These are phyloP conservation scores for Pholiota adiposa DNA, from an alignment of 1,284 basidiomycete genomes.

Conservation along the genomic window DNA sequence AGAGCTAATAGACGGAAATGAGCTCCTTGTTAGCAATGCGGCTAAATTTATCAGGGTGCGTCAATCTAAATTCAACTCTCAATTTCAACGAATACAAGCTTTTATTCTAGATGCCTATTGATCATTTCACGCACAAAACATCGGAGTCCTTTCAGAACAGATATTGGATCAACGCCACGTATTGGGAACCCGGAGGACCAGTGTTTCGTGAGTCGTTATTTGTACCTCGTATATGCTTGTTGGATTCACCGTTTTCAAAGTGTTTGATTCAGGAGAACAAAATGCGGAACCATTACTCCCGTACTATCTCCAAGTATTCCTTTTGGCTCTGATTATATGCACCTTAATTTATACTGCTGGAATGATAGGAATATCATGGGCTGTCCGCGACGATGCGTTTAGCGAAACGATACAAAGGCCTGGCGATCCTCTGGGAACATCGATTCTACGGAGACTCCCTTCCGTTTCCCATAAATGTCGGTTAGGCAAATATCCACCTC, in stretches of 20 bases:
- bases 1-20: neutral
- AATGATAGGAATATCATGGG: conserved; percentile 43
- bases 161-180: conserved; percentile 59
- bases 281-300: conserved; percentile 51
- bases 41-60: conserved; percentile 10
- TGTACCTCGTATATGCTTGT: neutral
- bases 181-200: conserved; percentile 55
- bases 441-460: conserved; percentile 58
- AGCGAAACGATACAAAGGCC: conserved; percentile 48
- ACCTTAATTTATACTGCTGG: neutral
- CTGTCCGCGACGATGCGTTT: conserved; percentile 52
- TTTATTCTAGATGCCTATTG: conserved; percentile 15
- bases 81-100: no score
- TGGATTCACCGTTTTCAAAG: conserved; percentile 24
- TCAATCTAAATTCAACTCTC: neutral
- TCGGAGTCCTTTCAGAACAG: conserved; percentile 45
- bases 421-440: conserved; percentile 62
- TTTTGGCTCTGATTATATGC: neutral
- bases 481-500: no score
- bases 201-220: conserved; percentile 40
- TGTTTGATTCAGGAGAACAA: conserved; percentile 57
- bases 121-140: conserved; percentile 15
- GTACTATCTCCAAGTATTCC: conserved; percentile 46
- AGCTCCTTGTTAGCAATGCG: neutral
- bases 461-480: conserved; percentile 53